These are phyloP conservation scores for Diplodia intermedia DNA, from an alignment of 2,329 filamentous ascomycete genomes.

Conservation along the genomic window DNA sequence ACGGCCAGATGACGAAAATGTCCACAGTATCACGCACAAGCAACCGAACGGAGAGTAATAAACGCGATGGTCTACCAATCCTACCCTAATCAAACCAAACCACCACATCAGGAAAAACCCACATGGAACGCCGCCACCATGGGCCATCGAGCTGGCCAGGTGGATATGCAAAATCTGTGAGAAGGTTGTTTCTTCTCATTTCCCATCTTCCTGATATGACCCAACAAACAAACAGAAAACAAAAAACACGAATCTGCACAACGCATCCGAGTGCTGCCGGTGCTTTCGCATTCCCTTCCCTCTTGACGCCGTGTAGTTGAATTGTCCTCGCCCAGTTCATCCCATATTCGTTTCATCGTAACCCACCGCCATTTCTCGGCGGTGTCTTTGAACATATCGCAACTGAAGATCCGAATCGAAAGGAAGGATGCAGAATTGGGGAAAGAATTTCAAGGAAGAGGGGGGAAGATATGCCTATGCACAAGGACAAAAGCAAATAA, in stretches of 20 bases:
- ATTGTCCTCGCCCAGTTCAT: slow-evolving; percentile 1
- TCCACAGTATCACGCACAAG: not conserved
- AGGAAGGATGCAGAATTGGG: slow-evolving; percentile 6
- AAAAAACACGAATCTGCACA: not conserved
- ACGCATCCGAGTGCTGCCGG: not conserved
- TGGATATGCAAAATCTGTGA: slow-evolving; percentile 16
- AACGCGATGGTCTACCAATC: not conserved
- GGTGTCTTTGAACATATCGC: slow-evolving; percentile 1
- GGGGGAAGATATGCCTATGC: not conserved
- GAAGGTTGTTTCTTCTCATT: not conserved
- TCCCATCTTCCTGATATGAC: not conserved
- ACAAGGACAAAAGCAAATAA: not conserved
- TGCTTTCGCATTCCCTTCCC: not conserved
- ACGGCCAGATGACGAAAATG: not conserved
- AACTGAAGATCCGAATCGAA: not conserved
- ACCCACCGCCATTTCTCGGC: not conserved
- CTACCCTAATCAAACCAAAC: not conserved
- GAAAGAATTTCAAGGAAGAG: not conserved
- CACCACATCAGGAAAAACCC: not conserved
- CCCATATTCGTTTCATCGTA: not conserved
- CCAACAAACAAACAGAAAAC: not conserved
- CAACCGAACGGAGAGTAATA: not conserved
- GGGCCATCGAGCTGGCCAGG: not conserved
- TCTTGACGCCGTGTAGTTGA: not conserved
- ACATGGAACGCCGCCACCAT: slow-evolving; percentile 4